These are phyloP conservation scores for Craspedostauros australis DNA, from an alignment of 108 stramenopile species.

Conservation along the genomic window DNA sequence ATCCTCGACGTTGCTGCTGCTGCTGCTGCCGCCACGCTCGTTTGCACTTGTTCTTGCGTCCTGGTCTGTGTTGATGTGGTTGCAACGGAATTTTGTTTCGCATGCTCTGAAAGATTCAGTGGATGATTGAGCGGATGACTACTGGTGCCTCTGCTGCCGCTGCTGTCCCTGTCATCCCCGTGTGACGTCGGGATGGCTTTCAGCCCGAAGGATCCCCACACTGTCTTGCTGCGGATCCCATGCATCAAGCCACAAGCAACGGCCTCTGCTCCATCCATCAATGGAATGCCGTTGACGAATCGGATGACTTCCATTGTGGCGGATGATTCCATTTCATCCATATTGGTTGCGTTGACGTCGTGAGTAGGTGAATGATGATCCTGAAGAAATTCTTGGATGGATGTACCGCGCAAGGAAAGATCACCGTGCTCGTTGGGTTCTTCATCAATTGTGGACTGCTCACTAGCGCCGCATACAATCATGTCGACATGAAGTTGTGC, in stretches of 20 bases:
- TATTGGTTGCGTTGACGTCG: no score
- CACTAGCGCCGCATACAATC: slow-evolving; percentile 43
- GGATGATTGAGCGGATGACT: no score
- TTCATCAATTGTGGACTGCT: background rate
- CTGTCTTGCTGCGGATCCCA: slow-evolving; percentile 40
- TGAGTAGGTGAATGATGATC: no score
- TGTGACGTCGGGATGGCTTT: slow-evolving; percentile 24
- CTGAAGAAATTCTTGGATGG: background rate
- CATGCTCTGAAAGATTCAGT: no score
- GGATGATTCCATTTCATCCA: slow-evolving; percentile 1
- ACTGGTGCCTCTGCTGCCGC: slow-evolving; percentile 20
- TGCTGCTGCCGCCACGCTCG: no score
- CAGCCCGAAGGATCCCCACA: slow-evolving; percentile 77
- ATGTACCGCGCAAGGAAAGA: slow-evolving; percentile 4
- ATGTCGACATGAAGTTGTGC: slow-evolving; percentile 52
- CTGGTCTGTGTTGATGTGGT: no score
- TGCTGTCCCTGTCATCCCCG: slow-evolving; percentile 10
- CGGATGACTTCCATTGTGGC: slow-evolving; percentile 60
- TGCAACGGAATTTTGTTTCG: no score
- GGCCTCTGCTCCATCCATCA: slow-evolving; percentile 76
- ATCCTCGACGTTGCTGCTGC: background rate
- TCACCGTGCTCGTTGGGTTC: background rate
- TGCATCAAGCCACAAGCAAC: slow-evolving; percentile 69
- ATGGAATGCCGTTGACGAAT: slow-evolving; percentile 79
- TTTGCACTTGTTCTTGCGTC: no score